These are phyloP conservation scores for Halophytophthora polymorphica DNA, from an alignment of 352 stramenopile genomes.

Conservation along the genomic window DNA sequence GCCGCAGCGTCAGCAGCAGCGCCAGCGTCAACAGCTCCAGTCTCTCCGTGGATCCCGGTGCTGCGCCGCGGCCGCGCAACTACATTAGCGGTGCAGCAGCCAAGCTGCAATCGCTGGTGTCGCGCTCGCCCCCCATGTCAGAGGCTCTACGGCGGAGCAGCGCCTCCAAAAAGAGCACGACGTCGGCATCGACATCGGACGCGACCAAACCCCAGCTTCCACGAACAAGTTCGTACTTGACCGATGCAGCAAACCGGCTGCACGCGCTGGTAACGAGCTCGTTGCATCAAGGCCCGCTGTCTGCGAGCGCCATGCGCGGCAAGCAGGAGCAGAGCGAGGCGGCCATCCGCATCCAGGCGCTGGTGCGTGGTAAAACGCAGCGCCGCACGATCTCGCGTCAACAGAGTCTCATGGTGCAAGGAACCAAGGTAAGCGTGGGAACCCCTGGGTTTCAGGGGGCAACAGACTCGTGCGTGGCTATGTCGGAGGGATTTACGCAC, in stretches of 20 bases:
- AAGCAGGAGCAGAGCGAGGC: conserved; percentile 35
- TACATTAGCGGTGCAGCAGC: conserved; percentile 34
- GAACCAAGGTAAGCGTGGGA: conserved; percentile 53
- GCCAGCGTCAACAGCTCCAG: conserved; percentile 6
- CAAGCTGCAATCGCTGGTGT: conserved; percentile 37
- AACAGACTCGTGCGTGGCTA: no score
- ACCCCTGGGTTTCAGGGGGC: background rate
- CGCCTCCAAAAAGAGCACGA: conserved; percentile 11
- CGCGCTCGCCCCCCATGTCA: conserved; percentile 10
- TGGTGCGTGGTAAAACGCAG: conserved; percentile 59
- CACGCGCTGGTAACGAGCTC: conserved; percentile 35
- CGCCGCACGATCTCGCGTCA: conserved; percentile 44
- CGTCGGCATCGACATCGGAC: background rate
- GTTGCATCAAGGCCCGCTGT: conserved; percentile 11
- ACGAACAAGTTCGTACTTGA: conserved; percentile 29
- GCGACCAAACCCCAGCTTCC: conserved; percentile 3
- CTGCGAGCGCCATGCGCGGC: conserved; percentile 8
- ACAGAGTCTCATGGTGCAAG: conserved; percentile 57
- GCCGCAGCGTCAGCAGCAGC: conserved; percentile 12
- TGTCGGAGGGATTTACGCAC: background rate
- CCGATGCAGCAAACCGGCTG: conserved; percentile 32
- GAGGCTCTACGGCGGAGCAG: conserved; percentile 9
- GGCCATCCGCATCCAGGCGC: conserved; percentile 66
- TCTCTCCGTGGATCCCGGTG: background rate
- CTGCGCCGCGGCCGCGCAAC: conserved; percentile 6